Evolutionary conservation across 805 yeast genomes (phyloP).

Genomic region (Candida caryicola): DNA sequence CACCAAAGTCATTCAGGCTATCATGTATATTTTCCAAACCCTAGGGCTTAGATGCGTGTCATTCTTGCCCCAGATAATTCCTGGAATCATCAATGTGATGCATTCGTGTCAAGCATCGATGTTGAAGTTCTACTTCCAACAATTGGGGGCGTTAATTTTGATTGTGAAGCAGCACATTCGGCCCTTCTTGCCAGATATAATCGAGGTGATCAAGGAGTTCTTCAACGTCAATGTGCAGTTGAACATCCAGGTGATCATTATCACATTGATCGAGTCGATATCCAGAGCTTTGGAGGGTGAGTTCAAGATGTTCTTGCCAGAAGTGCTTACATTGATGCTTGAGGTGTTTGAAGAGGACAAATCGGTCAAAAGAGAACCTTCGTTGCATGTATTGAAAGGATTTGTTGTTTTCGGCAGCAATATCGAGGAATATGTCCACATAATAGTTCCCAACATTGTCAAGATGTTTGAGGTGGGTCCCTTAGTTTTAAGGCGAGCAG

Average conservation of each 20-base stretch:
- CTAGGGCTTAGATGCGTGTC: constrained; percentile 86
- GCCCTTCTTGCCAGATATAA: constrained; percentile 74
- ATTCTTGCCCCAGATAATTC: constrained; percentile 83
- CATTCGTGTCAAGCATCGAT: constrained; percentile 72
- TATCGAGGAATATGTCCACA: constrained; percentile 83
- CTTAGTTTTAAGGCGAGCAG: constrained; percentile 59
- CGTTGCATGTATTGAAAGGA: constrained; percentile 74
- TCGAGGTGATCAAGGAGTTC: constrained; percentile 70
- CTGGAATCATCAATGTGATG: constrained; percentile 85
- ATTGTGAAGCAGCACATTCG: constrained; percentile 90
- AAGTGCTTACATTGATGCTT: constrained; percentile 70
- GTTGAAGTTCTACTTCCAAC: constrained; percentile 87
- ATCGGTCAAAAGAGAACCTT: constrained; percentile 55
- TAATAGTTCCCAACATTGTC: constrained; percentile 83
- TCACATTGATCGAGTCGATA: constrained; percentile 77
- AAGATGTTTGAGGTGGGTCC: constrained; percentile 73
- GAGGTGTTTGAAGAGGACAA: constrained; percentile 74
- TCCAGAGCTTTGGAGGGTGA: constrained; percentile 89
- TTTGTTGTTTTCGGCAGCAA: constrained; percentile 84
- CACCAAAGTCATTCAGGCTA: constrained; percentile 89
- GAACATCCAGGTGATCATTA: constrained; percentile 71
- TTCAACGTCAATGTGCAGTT: constrained; percentile 48
- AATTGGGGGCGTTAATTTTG: constrained; percentile 70
- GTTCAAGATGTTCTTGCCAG: constrained; percentile 79
- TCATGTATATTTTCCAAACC: constrained; percentile 85